Conservation (phyloP, 345 rosid genomes). For the Psidium guajava region DNA sequence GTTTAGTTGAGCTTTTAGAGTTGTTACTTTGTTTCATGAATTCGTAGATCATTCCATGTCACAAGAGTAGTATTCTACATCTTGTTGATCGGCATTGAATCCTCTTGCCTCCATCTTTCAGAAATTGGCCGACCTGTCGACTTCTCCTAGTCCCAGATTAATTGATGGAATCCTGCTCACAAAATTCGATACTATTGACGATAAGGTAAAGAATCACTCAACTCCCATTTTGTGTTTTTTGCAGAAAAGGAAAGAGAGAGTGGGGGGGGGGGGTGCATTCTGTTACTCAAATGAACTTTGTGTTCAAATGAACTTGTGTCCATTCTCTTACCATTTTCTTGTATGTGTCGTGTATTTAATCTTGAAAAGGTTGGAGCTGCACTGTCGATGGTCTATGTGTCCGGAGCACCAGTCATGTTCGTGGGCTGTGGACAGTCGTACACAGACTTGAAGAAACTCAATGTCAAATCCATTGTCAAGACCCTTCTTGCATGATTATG, state of each 20-base stretch:
- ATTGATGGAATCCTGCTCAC: conserved; percentile 97
- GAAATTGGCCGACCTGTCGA: conserved; percentile 86
- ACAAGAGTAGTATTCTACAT: not conserved
- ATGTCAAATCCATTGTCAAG: conserved; percentile 81
- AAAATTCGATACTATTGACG: conserved; percentile 92
- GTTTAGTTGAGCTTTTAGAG: not conserved
- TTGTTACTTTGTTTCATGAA: not conserved
- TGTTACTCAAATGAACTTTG: not conserved
- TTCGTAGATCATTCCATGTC: not conserved
- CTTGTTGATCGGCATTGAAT: not conserved
- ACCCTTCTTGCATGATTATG: conserved; percentile 70
- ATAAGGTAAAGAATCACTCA: conserved; percentile 46
- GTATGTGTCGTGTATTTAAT: not conserved
- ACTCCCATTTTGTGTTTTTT: no score
- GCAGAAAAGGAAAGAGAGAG: no score
- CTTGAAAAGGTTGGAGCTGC: conserved; percentile 86
- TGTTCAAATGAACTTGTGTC: not conserved
- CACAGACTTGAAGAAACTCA: conserved; percentile 88
- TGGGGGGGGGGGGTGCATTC: not conserved
- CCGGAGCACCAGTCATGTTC: conserved; percentile 96
- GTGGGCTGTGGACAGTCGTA: conserved; percentile 99
- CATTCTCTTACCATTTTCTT: not conserved
- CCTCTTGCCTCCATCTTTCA: conserved; percentile 7
- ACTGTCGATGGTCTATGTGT: conserved; percentile 88
- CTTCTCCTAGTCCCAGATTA: conserved; percentile 55